Percentiles rank a stretch among this genome's conserved stretches.
Conservation (phyloP, 2,329 filamentous ascomycete species). For the Aspergillus phoenicis region DNA sequence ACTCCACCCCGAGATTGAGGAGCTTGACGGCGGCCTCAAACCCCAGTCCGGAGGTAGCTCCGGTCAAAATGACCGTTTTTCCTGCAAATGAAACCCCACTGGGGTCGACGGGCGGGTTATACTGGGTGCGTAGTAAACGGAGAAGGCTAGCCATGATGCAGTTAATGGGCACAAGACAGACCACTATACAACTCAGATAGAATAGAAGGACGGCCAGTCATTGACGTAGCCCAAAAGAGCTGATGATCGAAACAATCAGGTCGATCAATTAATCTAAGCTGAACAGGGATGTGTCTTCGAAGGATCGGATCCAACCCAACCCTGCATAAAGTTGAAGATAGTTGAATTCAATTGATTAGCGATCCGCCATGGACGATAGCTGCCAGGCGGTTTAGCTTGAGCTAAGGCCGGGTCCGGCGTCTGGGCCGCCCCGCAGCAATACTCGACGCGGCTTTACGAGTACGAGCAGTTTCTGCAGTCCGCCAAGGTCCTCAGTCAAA, state of each 20-base stretch:
- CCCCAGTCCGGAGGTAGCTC: conserved; percentile 55
- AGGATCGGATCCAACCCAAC: background rate
- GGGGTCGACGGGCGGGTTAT: conserved; percentile 41
- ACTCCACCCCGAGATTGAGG: conserved; percentile 44
- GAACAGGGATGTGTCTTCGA: background rate
- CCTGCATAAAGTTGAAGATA: background rate
- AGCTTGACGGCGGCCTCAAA: conserved; percentile 54
- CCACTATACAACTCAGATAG: background rate
- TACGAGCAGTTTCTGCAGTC: background rate
- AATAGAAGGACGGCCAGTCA: background rate
- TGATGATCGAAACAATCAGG: background rate
- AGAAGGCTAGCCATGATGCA: conserved; percentile 32
- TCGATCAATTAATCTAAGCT: background rate
- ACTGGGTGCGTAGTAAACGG: conserved; percentile 35
- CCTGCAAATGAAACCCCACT: conserved; percentile 44
- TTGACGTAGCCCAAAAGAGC: background rate
- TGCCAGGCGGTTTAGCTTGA: conserved; percentile 5
- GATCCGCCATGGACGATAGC: background rate
- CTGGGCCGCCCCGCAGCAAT: conserved; percentile 17
- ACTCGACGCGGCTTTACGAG: background rate
- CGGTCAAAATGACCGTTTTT: conserved; percentile 54
- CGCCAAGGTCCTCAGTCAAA: background rate
- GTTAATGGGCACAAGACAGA: background rate
- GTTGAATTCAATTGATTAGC: conserved; percentile 1
- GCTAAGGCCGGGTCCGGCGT: conserved; percentile 15